Conservation (phyloP, 352 stramenopile genomes). For the Elongisporangium undulatum region DNA sequence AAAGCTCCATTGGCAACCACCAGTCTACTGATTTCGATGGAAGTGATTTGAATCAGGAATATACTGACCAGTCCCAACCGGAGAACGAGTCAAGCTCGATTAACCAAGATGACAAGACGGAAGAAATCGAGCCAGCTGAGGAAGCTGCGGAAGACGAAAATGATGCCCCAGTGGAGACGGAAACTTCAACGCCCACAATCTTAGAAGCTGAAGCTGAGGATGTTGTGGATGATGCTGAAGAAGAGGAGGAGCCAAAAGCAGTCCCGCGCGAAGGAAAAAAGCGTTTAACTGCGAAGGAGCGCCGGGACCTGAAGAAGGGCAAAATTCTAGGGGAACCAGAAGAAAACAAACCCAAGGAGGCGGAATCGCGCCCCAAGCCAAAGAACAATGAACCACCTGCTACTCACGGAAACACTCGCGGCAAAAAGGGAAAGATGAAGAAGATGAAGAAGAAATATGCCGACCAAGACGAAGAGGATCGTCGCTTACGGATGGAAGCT, state of each 20-base stretch:
- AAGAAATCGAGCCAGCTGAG: constrained; percentile 2
- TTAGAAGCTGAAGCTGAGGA: constrained; percentile 6
- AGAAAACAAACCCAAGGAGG: neutral
- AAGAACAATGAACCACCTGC: constrained; percentile 6
- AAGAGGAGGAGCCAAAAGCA: constrained; percentile 7
- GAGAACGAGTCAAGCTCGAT: neutral
- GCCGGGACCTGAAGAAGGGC: constrained; percentile 78
- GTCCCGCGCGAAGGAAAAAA: constrained; percentile 39
- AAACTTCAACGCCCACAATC: neutral
- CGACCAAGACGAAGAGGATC: constrained; percentile 96
- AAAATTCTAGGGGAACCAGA: constrained; percentile 18
- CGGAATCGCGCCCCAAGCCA: neutral
- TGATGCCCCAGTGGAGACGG: neutral
- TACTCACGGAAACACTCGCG: constrained; percentile 52
- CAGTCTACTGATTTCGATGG: neutral
- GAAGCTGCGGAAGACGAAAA: constrained; percentile 9
- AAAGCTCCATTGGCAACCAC: constrained; percentile 74
- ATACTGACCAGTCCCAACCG: neutral
- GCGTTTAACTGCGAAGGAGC: constrained; percentile 63
- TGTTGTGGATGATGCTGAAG: constrained; percentile 4
- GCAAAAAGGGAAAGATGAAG: constrained; percentile 95
- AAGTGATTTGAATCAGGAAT: neutral
- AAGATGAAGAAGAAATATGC: constrained; percentile 95
- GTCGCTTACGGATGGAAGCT: constrained; percentile 88
- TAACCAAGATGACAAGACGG: constrained; percentile 6